These are phyloP conservation scores for Scheffersomyces ergatensis DNA, from an alignment of 805 yeast genomes.

Conservation along the genomic window DNA sequence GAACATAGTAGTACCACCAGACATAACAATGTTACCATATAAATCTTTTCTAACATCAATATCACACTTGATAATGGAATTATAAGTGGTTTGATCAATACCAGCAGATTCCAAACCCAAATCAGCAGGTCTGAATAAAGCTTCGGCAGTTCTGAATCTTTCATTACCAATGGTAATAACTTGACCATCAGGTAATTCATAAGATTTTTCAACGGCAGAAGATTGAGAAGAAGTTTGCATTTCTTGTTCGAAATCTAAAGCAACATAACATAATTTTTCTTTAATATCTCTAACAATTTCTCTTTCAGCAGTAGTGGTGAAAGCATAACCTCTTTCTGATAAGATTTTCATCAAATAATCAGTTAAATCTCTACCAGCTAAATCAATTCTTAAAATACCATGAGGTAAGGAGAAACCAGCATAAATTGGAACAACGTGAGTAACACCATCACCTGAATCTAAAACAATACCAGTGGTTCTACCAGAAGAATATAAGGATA, in stretches of 20 bases:
- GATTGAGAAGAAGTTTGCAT: conserved; percentile 99
- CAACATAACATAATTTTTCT: conserved; percentile 98
- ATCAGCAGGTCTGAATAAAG: conserved; percentile 97
- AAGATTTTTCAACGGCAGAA: conserved; percentile 96
- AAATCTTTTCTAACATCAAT: conserved; percentile 98
- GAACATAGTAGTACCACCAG: conserved; percentile 99
- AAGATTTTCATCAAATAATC: conserved; percentile 98
- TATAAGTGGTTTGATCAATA: conserved; percentile 96
- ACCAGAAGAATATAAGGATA: conserved; percentile 98
- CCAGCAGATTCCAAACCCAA: conserved; percentile 92
- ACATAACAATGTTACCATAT: conserved; percentile 98
- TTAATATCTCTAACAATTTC: conserved; percentile 93
- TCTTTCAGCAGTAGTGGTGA: conserved; percentile 99
- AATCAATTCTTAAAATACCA: conserved; percentile 97
- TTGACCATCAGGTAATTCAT: conserved; percentile 99
- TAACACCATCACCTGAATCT: conserved; percentile 99
- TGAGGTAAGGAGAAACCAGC: conserved; percentile 99
- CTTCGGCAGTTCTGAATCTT: conserved; percentile 99
- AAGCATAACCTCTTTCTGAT: conserved; percentile 97
- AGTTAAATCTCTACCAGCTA: conserved; percentile 99
- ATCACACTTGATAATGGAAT: conserved; percentile 97
- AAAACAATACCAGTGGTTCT: conserved; percentile 99
- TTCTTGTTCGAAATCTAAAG: conserved; percentile 98
- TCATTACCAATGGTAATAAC: conserved; percentile 99
- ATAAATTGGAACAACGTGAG: conserved; percentile 99